Conservation (phyloP, 169 alveolate species). For the Neospora caninum region DNA sequence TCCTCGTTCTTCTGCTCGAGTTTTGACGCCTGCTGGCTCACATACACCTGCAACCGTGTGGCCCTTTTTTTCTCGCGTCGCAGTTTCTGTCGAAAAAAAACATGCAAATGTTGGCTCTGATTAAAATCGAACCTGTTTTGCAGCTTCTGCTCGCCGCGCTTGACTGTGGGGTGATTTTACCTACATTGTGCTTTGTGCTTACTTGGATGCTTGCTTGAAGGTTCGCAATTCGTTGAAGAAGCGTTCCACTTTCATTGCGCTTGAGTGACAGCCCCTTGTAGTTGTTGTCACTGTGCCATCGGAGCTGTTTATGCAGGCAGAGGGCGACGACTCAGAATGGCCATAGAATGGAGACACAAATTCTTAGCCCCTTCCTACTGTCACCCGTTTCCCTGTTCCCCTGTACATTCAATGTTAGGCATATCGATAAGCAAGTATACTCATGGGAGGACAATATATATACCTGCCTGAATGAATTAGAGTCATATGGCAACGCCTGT, state of each 20-base stretch:
- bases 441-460: too few species aligned
- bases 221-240: background rate
- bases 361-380: too few species aligned
- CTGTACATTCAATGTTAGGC: too few species aligned
- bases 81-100: background rate
- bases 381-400: too few species aligned
- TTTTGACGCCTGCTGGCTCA: background rate
- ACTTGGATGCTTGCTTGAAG: background rate
- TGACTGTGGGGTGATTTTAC: background rate
- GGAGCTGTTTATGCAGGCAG: background rate
- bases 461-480: too few species aligned
- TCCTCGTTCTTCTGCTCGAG: background rate
- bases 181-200: background rate
- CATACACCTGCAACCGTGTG: background rate
- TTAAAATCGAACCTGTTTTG: background rate
- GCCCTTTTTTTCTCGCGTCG: background rate
- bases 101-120: background rate
- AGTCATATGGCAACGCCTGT: too few species aligned
- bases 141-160: background rate
- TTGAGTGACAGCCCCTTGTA: background rate
- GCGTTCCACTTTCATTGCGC: background rate
- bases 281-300: constrained; percentile 12
- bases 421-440: too few species aligned
- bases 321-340: background rate
- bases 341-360: too few species aligned